Conservation (phyloP, 768 basidiomycete genomes). For the Mycena vitilis region DNA sequence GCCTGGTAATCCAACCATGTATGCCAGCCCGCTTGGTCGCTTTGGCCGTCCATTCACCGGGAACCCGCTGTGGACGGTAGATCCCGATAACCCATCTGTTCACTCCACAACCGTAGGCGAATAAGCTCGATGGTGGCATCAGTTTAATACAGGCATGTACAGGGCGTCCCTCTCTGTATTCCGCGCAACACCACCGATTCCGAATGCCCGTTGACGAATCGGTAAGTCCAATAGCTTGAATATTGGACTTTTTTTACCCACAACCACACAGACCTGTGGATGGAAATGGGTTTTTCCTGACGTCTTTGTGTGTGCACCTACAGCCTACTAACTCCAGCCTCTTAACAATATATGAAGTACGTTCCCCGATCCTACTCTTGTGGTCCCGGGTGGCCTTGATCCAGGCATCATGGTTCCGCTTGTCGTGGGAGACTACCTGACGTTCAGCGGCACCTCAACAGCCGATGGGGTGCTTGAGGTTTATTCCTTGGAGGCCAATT, state of each 20-base stretch:
- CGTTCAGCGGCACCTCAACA: constrained; percentile 31
- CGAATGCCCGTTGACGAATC: constrained; percentile 19
- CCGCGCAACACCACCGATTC: constrained; percentile 19
- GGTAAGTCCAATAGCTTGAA: not conserved
- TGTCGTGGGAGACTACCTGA: constrained; percentile 20
- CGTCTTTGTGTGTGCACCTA: not conserved
- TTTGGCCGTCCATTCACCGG: constrained; percentile 4
- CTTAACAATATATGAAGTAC: constrained; percentile 1
- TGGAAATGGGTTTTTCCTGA: not conserved
- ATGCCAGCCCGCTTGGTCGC: constrained; percentile 5
- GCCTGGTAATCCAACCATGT: not conserved
- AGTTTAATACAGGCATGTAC: not conserved
- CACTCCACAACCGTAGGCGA: not conserved
- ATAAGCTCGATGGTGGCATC: not conserved
- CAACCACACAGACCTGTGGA: not conserved
- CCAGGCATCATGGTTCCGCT: constrained; percentile 12
- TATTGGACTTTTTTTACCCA: no score
- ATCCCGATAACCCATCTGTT: constrained; percentile 26
- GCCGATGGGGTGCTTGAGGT: constrained; percentile 27
- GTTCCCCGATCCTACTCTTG: constrained; percentile 26
- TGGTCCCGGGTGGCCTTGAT: not conserved
- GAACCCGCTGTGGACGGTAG: constrained; percentile 26
- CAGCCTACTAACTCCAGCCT: not conserved
- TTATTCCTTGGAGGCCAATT: constrained; percentile 36
- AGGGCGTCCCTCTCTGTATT: constrained; percentile 31